Percentiles rank a stretch among this genome's conserved stretches.
phyloP scores from a whole-genome alignment of 2,329 filamentous ascomycete genomes.

The Torrubiellomyces zombiae region DNA sequence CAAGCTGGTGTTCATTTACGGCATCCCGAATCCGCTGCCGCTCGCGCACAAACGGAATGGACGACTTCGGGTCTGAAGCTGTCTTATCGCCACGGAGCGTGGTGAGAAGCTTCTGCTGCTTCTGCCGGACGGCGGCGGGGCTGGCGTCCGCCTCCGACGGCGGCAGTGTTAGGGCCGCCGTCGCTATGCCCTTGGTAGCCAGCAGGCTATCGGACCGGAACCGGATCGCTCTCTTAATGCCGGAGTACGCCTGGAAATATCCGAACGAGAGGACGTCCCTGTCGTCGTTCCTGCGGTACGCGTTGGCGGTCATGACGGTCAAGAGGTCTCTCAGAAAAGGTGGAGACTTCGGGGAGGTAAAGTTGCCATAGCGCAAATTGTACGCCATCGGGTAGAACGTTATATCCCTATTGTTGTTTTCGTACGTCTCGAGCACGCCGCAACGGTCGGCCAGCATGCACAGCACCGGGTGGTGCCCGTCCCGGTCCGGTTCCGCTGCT shows the following conservation, averaged over 20 bases:
- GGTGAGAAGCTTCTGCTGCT: too few relatives aligned
- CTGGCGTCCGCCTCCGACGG: too few relatives aligned
- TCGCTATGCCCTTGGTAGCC: too few relatives aligned
- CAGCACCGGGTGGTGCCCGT: not conserved
- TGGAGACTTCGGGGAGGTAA: not conserved
- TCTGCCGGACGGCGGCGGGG: too few relatives aligned
- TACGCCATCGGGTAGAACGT: not conserved
- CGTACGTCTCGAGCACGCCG: not conserved
- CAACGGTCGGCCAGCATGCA: not conserved
- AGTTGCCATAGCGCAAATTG: not conserved
- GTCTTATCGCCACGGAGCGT: too few relatives aligned
- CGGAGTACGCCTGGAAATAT: slow-evolving; percentile 5
- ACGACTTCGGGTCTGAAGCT: too few relatives aligned
- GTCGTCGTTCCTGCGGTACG: slow-evolving; percentile 3
- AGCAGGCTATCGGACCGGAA: too few relatives aligned
- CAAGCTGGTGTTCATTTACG: too few relatives aligned
- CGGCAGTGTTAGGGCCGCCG: too few relatives aligned
- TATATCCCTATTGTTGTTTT: not conserved
- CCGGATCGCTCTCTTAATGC: slow-evolving; percentile 5
- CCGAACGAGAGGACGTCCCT: slow-evolving; percentile 4
- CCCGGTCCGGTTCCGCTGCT: not conserved
- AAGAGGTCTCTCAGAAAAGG: not conserved
- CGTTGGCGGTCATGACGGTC: not conserved
- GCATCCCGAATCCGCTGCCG: too few relatives aligned
- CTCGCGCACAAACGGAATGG: too few relatives aligned